Base-by-base conservation (phyloP, 495 filamentous ascomycete species). In the Articulospora tetracladia region DNA sequence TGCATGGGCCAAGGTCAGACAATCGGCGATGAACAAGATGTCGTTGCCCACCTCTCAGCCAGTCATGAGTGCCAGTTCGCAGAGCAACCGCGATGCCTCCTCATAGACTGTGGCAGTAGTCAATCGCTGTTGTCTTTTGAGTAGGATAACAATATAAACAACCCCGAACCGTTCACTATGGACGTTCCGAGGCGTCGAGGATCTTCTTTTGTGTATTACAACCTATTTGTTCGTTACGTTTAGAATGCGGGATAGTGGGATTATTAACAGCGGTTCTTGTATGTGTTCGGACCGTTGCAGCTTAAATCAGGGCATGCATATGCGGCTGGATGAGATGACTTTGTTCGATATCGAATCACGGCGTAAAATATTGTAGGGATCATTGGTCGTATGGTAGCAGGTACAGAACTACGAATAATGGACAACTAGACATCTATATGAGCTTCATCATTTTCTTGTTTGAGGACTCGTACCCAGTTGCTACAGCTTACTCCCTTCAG, bases 1-100 rank as follows among this genome's bases (percentile, higher is more conserved):
- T 63, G 78, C 94, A n/a, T 80, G 93, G 62, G 87, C 92, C 67
- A 97, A 97, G 79, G 82, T 97, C 63, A 86, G 90, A 75, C 91
- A 95, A 74, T 85, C 81, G 57, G 76, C 76, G 58, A 70, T 76
- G 62, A 78, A 86, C 55, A 85, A 83, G 73, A 83, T 81, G 59
- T 69, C 82, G 36, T 77, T 96, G 41, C 92, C 93, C 1, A 77
- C 84, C 34, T 75, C 76, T n/a, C 77, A 83, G 66, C 79, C 82
- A 17, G 84, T 85, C 1, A 89, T 94, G 76, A 96, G 92, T 72
- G 92, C 93, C 24, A 97, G 92, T 77, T 89, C 87, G 62, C 88
- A 91, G 73, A 97, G 93, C 76, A 93, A 89, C 82, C 82, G 90
- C 65, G 93, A 98, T 72, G 89, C 79, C 34, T 27, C 60, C 39